Evolutionary conservation across 2,329 filamentous ascomycete genomes (phyloP).

Genomic region (Diplodia sapinea): DNA sequence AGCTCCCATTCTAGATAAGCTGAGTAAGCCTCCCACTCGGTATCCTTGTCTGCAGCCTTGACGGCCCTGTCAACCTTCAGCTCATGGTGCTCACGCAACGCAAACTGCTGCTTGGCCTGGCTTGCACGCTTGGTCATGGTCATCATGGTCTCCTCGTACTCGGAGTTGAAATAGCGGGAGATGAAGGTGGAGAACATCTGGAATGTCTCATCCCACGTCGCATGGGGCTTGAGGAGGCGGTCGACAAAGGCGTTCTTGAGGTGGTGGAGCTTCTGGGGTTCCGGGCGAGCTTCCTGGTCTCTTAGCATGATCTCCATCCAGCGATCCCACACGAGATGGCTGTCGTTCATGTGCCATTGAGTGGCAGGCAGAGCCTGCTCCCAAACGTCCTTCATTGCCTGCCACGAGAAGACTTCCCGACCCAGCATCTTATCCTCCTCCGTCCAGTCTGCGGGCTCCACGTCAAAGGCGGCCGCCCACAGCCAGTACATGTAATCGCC

Average conservation of each 20-base stretch:
- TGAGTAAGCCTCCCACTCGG: conserved; percentile 60
- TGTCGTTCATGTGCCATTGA: conserved; percentile 76
- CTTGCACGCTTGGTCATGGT: conserved; percentile 68
- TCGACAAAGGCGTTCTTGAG: conserved; percentile 73
- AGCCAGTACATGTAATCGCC: conserved; percentile 79
- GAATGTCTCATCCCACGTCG: conserved; percentile 75
- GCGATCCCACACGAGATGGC: conserved; percentile 78
- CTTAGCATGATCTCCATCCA: conserved; percentile 76
- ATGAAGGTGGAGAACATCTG: conserved; percentile 77
- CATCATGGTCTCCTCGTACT: conserved; percentile 77
- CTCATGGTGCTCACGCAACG: conserved; percentile 71
- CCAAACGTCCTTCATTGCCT: conserved; percentile 71
- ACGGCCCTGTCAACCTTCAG: conserved; percentile 66
- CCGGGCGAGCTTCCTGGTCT: conserved; percentile 64
- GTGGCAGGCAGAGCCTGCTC: conserved; percentile 74
- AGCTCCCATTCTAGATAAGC: conserved; percentile 90
- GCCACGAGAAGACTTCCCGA: conserved; percentile 73
- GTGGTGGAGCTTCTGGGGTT: conserved; percentile 63
- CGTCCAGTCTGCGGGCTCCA: conserved; percentile 57
- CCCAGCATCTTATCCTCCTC: conserved; percentile 73
- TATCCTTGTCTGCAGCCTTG: conserved; percentile 62
- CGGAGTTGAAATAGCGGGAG: conserved; percentile 70
- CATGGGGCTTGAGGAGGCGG: conserved; percentile 74
- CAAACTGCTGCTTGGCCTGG: conserved; percentile 67
- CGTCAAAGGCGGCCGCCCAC: conserved; percentile 67